Percentiles rank a stretch among this genome's conserved stretches.
Conservation (phyloP, 2,329 filamentous ascomycete genomes). For the Fusarium sp. region DNA sequence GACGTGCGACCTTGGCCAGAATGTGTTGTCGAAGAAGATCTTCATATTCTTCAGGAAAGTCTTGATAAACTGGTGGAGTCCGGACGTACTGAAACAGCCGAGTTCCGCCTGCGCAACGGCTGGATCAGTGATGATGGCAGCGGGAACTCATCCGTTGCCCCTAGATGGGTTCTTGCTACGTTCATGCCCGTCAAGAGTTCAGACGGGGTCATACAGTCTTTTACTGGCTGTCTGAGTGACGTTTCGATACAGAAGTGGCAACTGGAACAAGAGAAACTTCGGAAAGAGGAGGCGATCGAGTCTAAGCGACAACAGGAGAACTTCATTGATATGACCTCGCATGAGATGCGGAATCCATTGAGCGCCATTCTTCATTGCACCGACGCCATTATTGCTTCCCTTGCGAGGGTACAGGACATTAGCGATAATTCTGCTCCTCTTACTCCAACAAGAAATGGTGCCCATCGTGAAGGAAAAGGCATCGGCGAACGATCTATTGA, state of each 20-base stretch:
- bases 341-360: conserved; percentile 79
- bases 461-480: conserved; percentile 5
- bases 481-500: conserved; percentile 47
- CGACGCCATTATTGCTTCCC: conserved; percentile 71
- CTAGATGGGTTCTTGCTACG: conserved; percentile 62
- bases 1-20: conserved; percentile 58
- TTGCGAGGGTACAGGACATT: conserved; percentile 58
- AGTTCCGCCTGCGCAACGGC: conserved; percentile 61
- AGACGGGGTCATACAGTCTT: conserved; percentile 60
- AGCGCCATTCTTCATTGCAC: conserved; percentile 80
- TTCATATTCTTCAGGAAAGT: conserved; percentile 53
- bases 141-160: conserved; percentile 57
- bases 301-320: conserved; percentile 78
- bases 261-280: conserved; percentile 60
- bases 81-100: conserved; percentile 58
- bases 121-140: conserved; percentile 59
- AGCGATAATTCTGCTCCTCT: conserved; percentile 40
- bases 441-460: conserved; percentile 38
- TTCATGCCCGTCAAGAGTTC: conserved; percentile 62
- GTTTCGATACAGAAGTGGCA: conserved; percentile 64
- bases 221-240: conserved; percentile 60
- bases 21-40: conserved; percentile 60
- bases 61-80: conserved; percentile 55
- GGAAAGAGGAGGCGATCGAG: conserved; percentile 67
- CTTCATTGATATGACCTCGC: conserved; percentile 81